These are phyloP conservation scores for Jamesozyma piceae DNA, from an alignment of 805 yeast species.

Conservation along the genomic window DNA sequence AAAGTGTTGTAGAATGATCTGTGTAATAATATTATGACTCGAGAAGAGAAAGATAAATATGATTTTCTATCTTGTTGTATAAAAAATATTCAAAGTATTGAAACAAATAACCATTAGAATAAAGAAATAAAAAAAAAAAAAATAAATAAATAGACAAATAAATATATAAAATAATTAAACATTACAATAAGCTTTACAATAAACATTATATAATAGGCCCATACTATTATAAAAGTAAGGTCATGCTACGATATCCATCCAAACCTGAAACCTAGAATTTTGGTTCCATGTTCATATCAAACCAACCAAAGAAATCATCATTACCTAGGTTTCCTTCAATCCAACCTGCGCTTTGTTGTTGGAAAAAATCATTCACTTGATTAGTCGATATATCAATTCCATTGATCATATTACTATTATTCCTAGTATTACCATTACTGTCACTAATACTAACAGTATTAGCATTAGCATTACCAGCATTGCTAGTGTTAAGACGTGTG, in stretches of 20 bases:
- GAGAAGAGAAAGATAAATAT: too few relatives aligned
- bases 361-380: slow-evolving; percentile 51
- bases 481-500: not conserved
- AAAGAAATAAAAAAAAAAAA: not conserved
- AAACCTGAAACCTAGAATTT: slow-evolving; percentile 35
- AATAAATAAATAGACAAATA: slow-evolving; percentile 1
- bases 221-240: too few relatives aligned
- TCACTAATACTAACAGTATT: not conserved
- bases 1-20: too few relatives aligned
- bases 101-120: too few relatives aligned
- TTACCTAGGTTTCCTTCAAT: slow-evolving; percentile 51
- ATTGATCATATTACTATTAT: not conserved
- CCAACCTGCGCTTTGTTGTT: slow-evolving; percentile 81
- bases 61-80: too few relatives aligned
- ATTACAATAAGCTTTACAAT: too few relatives aligned
- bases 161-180: not conserved
- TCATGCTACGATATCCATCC: not conserved
- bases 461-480: not conserved
- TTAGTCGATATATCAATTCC: not conserved
- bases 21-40: too few relatives aligned
- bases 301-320: slow-evolving; percentile 92
- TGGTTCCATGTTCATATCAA: slow-evolving; percentile 69
- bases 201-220: not conserved
- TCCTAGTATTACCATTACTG: not conserved
- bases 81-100: too few relatives aligned